Evolutionary conservation across 495 filamentous ascomycete species (phyloP), one percentile per base, ranked within the genome.

Genomic region (Chaetomidium leptoderma): DNA sequence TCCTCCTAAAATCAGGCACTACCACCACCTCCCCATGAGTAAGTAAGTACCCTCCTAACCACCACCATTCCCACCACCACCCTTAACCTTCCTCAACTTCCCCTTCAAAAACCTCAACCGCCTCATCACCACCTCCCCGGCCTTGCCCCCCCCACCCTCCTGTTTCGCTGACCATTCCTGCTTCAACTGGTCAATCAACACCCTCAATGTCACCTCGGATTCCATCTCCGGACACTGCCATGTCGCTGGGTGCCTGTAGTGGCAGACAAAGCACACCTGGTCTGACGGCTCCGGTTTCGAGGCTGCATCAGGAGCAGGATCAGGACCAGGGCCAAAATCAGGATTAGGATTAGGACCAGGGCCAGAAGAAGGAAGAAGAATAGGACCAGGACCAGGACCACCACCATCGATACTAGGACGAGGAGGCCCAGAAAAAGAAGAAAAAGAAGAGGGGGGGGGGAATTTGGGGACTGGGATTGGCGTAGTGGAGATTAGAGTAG

Each of bases 191-290:
- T 70, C 67, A 10, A 70, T 44, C 7, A 61, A 63, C 21, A 70
- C 21, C 26, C 67, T 37, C 35, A 77, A 23, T 9, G 58, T 62
- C 11, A 65, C 53, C 43, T 73, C 66, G 1, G 59, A 66, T 43
- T 40, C 53, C 43, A 71, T 63, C 59, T 75, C 65, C 7, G 73
- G 59, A 36, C 74, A 77, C 11, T 60, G 49, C 40, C 59, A 57
- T 13, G 30, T 49, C 8, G 24, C 23, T 4, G 66, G 55, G 54
- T 77, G 73, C 36, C 32, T 30, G 59, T 42, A 59, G 9, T 19
- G 55, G 36, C 74, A 77, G 3, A 76, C 60, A 11, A 70, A 23
- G 57, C 74, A 76, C 26, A 30, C 60, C 42, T 45, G 6, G n/a
- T 35, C 60, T 40, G 21, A 55, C 42, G 26, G 57, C 32, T 36